These are phyloP conservation scores for Ustilago xerochloae DNA, from an alignment of 1,284 basidiomycete genomes.

Conservation along the genomic window DNA sequence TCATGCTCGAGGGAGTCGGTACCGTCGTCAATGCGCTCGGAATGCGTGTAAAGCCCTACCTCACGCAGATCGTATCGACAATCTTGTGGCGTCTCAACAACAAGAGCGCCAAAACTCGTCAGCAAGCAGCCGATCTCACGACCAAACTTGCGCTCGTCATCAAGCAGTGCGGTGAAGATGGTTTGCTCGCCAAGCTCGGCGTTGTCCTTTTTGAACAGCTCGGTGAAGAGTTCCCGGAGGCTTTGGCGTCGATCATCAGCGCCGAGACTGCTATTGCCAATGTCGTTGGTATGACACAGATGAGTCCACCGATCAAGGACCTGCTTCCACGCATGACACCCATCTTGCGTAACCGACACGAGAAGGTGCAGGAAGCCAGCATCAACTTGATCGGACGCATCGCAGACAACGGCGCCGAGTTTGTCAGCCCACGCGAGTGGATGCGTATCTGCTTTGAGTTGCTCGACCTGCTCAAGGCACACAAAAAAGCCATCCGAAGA, in stretches of 20 bases:
- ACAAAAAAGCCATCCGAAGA: conserved; percentile 98
- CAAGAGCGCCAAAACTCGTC: conserved; percentile 98
- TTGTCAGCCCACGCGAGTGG: conserved; percentile 98
- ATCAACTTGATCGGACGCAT: conserved; percentile 99
- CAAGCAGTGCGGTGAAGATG: conserved; percentile 98
- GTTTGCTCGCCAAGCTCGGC: conserved; percentile 92
- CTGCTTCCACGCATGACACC: conserved; percentile 98
- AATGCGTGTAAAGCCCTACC: conserved; percentile 97
- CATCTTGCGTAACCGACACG: conserved; percentile 96
- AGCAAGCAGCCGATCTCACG: conserved; percentile 97
- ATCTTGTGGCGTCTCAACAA: conserved; percentile 99
- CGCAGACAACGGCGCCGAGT: conserved; percentile 98
- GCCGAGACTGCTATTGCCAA: conserved; percentile 98
- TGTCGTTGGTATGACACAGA: conserved; percentile 99
- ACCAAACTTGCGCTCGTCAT: conserved; percentile 94
- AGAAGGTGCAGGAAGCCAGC: conserved; percentile 99
- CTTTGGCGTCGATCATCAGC: conserved; percentile 94
- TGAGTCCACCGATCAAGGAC: conserved; percentile 99
- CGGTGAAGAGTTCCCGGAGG: conserved; percentile 99
- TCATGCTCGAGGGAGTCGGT: conserved; percentile 98
- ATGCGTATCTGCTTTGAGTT: conserved; percentile 99
- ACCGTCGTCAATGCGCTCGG: conserved; percentile 96
- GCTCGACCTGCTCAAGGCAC: conserved; percentile 95
- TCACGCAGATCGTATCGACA: conserved; percentile 99
- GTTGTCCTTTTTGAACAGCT: conserved; percentile 98